Evolutionary conservation across 129 eudicot species (phyloP).

Genomic region (Flaveria robusta): DNA sequence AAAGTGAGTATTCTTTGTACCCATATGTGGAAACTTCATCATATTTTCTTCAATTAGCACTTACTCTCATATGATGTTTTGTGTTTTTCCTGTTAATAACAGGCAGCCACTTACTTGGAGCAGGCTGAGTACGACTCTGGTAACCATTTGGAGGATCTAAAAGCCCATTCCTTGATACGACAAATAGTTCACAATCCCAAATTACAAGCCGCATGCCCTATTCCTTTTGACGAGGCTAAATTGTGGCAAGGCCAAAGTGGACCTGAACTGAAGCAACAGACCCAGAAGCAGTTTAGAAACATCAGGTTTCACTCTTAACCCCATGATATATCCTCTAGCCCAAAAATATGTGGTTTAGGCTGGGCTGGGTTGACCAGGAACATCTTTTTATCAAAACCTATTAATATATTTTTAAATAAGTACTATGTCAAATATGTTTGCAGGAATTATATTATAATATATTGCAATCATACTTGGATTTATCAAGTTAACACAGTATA

Average conservation of each 20-base stretch:
- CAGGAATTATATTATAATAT: not conserved
- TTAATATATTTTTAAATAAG: not conserved
- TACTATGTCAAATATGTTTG: not conserved
- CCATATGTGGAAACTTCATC: not conserved
- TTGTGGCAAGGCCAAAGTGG: slow-evolving; percentile 92
- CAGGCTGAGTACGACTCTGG: slow-evolving; percentile 93
- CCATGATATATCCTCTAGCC: not conserved
- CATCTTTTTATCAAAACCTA: not conserved
- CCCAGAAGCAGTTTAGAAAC: slow-evolving; percentile 75
- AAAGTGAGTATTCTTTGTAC: slow-evolving; percentile 56
- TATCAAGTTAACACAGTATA: not conserved
- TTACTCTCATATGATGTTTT: not conserved
- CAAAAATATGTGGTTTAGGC: not conserved
- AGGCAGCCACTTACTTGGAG: slow-evolving; percentile 85
- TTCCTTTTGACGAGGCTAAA: slow-evolving; percentile 88
- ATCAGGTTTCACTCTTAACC: slow-evolving; percentile 48
- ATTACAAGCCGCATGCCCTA: slow-evolving; percentile 81
- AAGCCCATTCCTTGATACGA: slow-evolving; percentile 69
- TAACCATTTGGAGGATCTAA: slow-evolving; percentile 71
- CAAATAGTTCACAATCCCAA: slow-evolving; percentile 69
- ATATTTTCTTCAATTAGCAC: not conserved
- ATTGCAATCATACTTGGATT: not conserved
- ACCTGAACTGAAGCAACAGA: slow-evolving; percentile 78
- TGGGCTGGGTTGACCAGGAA: not conserved
- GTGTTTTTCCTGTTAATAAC: slow-evolving; percentile 13